phyloP scores from a whole-genome alignment of 768 basidiomycete genomes.

The Suillus brevipes region DNA sequence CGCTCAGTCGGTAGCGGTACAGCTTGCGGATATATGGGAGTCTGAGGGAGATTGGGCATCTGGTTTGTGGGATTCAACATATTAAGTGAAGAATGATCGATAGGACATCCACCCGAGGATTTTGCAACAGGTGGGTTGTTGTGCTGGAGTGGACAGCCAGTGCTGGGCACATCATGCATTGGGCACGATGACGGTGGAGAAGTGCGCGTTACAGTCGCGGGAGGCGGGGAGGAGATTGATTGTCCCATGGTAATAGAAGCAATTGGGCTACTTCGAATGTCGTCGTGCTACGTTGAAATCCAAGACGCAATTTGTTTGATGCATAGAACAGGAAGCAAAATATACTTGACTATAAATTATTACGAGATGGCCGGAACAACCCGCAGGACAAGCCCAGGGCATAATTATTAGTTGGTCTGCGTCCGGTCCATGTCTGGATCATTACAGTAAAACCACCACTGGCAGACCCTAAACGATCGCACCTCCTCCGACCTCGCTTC shows the following conservation, averaged over 20 bases:
- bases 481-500: too few species aligned
- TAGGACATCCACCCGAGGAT: constrained; percentile 55
- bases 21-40: constrained; percentile 52
- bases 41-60: constrained; percentile 83
- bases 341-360: neutral
- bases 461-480: too few species aligned
- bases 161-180: constrained; percentile 13
- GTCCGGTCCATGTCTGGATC: too few species aligned
- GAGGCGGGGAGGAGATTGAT: constrained; percentile 16
- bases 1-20: constrained; percentile 70
- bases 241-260: constrained; percentile 14
- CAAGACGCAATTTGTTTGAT: neutral
- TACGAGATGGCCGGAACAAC: too few species aligned
- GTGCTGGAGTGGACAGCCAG: constrained; percentile 48
- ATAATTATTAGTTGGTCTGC: too few species aligned
- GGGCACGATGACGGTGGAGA: constrained; percentile 16
- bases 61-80: constrained; percentile 74
- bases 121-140: constrained; percentile 21
- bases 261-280: neutral
- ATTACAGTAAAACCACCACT: too few species aligned
- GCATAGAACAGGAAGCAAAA: neutral
- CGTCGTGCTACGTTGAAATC: neutral
- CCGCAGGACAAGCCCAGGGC: too few species aligned
- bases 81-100: constrained; percentile 48
- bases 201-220: constrained; percentile 10